phyloP scores from a whole-genome alignment of 495 filamentous ascomycete species.

The Lasiosphaeriaceae sp. region DNA sequence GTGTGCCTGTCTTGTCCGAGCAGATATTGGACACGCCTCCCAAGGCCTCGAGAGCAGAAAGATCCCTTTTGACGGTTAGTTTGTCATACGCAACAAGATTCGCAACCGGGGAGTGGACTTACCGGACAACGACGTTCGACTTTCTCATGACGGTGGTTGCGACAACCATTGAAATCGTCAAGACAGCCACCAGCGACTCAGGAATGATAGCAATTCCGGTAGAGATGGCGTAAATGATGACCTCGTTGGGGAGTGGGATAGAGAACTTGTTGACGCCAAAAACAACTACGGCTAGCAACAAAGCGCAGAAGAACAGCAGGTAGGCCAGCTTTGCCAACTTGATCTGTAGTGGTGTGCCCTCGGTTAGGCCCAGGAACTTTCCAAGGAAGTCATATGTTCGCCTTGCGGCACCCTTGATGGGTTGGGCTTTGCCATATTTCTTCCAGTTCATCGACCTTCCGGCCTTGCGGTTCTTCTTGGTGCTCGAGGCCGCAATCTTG shows the following conservation, averaged over 20 bases:
- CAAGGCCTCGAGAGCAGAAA: constrained; percentile 76
- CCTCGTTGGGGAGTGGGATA: constrained; percentile 57
- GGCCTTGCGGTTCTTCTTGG: constrained; percentile 56
- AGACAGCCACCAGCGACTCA: constrained; percentile 64
- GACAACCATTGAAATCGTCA: constrained; percentile 73
- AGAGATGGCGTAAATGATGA: constrained; percentile 78
- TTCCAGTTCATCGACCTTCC: constrained; percentile 59
- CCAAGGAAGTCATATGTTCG: constrained; percentile 62
- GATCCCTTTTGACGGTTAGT: constrained; percentile 30
- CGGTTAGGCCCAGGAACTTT: constrained; percentile 69
- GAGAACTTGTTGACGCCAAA: constrained; percentile 70
- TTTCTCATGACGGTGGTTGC: constrained; percentile 74
- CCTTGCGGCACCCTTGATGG: constrained; percentile 52
- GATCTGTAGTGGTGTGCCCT: constrained; percentile 76
- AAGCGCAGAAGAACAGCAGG: constrained; percentile 67
- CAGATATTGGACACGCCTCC: constrained; percentile 86
- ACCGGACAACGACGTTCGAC: constrained; percentile 71
- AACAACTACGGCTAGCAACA: constrained; percentile 73
- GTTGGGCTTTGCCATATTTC: constrained; percentile 56
- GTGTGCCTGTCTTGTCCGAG: constrained; percentile 82
- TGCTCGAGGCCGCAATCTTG: constrained; percentile 69
- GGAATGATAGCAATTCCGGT: constrained; percentile 69
- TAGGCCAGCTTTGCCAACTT: constrained; percentile 77
- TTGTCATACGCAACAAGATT: neutral
- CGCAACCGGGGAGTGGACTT: neutral